Evolutionary conservation across 2,329 filamentous ascomycete genomes (phyloP).

Genomic region (Aspergillus chevalieri): DNA sequence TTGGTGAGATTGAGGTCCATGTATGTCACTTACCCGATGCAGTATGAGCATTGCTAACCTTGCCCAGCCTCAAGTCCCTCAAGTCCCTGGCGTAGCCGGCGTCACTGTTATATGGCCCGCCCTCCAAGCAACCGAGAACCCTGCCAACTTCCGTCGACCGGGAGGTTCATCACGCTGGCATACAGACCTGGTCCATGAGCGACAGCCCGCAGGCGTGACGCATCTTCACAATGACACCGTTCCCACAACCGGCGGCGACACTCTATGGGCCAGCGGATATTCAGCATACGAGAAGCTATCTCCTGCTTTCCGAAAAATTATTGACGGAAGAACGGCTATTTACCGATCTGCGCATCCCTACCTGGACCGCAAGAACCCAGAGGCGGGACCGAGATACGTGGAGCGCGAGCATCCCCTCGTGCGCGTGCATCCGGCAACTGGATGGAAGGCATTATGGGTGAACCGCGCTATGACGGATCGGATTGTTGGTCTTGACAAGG

Average conservation of each 20-base stretch:
- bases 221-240: conserved; percentile 66
- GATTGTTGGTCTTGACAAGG: conserved; percentile 64
- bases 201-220: conserved; percentile 63
- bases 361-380: conserved; percentile 57
- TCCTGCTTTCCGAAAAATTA: conserved; percentile 62
- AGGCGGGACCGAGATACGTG: conserved; percentile 58
- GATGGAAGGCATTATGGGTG: conserved; percentile 68
- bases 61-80: conserved; percentile 60
- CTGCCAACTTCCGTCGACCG: conserved; percentile 59
- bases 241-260: conserved; percentile 61
- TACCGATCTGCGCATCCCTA: conserved; percentile 63
- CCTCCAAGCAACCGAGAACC: conserved; percentile 55
- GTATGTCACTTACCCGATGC: conserved; percentile 35
- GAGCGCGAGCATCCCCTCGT: conserved; percentile 64
- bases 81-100: conserved; percentile 61
- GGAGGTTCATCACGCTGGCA: conserved; percentile 66
- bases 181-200: conserved; percentile 64
- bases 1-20: conserved; percentile 62
- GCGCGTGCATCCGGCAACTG: conserved; percentile 64
- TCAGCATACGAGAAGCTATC: conserved; percentile 67
- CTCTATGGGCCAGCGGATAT: conserved; percentile 66
- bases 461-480: conserved; percentile 63
- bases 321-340: conserved; percentile 61
- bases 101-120: conserved; percentile 66
- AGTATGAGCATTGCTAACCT: not conserved